A percentile compares a stretch with the other conserved stretches of the same genome.
Conservation (phyloP, 1,284 basidiomycete species). For the Termitomyces sp. region DNA sequence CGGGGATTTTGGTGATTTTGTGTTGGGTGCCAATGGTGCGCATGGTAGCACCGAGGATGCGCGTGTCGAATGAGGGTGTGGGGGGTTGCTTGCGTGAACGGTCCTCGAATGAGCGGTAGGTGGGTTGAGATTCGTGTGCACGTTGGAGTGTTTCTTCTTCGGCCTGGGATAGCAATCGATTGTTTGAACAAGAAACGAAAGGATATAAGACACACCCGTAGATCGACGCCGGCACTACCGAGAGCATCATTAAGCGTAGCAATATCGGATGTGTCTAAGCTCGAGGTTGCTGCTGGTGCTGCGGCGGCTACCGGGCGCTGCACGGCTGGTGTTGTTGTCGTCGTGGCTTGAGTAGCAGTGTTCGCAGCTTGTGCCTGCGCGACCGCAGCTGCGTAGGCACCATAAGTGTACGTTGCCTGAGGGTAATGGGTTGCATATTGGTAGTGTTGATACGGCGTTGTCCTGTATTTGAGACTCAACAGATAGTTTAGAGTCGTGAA, state of each 20-base stretch:
- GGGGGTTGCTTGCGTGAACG: conserved; percentile 67
- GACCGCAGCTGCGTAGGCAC: conserved; percentile 39
- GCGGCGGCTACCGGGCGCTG: conserved; percentile 19
- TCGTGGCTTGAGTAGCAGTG: conserved; percentile 22
- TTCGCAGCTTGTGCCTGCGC: conserved; percentile 14
- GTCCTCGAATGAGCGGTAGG: conserved; percentile 63
- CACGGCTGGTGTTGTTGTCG: conserved; percentile 28
- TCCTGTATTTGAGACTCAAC: conserved; percentile 25
- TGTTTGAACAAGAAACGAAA: background rate
- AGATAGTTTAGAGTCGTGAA: conserved; percentile 15
- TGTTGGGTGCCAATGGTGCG: conserved; percentile 57
- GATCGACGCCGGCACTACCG: conserved; percentile 78
- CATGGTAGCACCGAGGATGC: conserved; percentile 58
- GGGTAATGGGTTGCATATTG: conserved; percentile 48
- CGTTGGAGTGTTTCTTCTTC: conserved; percentile 76
- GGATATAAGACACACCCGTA: conserved; percentile 44
- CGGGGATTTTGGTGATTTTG: conserved; percentile 60
- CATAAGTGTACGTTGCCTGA: conserved; percentile 46
- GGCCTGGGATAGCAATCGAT: conserved; percentile 43
- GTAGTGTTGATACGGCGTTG: conserved; percentile 39
- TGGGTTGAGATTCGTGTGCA: conserved; percentile 52
- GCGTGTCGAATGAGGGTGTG: conserved; percentile 60
- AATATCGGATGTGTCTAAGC: conserved; percentile 60
- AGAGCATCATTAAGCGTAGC: conserved; percentile 76
- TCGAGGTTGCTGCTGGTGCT: conserved; percentile 24